phyloP scores from a whole-genome alignment of 305 asterid species.

The Euphrasia arctica region DNA sequence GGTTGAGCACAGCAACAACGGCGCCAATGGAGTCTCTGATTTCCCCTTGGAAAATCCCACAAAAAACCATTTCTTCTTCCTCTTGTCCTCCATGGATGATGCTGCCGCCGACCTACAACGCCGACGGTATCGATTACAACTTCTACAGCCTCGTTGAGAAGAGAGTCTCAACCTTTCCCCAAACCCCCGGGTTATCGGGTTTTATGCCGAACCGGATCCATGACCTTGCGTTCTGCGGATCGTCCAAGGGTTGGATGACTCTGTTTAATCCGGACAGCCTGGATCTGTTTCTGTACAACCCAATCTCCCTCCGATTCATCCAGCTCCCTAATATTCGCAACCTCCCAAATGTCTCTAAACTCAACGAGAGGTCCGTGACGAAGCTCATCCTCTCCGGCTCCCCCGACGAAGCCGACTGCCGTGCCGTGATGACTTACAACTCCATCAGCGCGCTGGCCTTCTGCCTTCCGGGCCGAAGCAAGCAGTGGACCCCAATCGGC shows the following conservation, averaged over 20 bases:
- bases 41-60: no score
- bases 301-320: not conserved
- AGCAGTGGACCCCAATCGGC: not conserved
- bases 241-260: not conserved
- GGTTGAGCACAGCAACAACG: no score
- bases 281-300: not conserved
- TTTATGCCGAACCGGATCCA: not conserved
- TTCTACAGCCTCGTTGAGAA: not conserved
- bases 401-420: not conserved
- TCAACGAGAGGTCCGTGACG: not conserved
- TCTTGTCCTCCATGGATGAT: no score
- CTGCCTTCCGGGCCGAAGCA: not conserved
- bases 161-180: not conserved
- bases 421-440: not conserved
- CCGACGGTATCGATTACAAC: no score
- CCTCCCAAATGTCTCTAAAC: not conserved
- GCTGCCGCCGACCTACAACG: no score
- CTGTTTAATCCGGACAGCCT: not conserved
- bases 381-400: not conserved
- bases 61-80: no score
- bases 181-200: not conserved
- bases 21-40: no score
- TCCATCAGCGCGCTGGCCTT: not conserved
- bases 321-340: not conserved
- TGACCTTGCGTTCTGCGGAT: not conserved